Evolutionary conservation across 352 stramenopile genomes (phyloP).

Genomic region (Phytopythium delawarense): DNA sequence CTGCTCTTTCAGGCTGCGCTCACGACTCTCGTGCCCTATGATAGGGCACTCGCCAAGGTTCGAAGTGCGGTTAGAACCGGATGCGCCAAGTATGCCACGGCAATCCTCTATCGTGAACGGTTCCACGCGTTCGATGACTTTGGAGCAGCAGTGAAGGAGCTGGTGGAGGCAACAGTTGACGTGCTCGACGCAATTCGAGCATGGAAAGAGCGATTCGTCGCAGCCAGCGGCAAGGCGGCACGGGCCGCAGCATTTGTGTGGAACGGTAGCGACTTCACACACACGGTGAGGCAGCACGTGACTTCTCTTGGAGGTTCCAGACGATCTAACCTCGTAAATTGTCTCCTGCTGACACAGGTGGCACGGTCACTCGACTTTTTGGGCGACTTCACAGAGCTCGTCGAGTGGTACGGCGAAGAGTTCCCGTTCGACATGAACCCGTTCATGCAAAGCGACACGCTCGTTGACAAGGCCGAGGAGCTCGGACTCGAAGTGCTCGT

Average conservation of each 20-base stretch:
- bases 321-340: not conserved
- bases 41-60: constrained; percentile 23
- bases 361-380: constrained; percentile 53
- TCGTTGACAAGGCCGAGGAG: constrained; percentile 43
- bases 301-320: not conserved
- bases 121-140: constrained; percentile 68
- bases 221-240: not conserved
- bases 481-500: constrained; percentile 17
- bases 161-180: constrained; percentile 26
- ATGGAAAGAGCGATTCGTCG: constrained; percentile 23
- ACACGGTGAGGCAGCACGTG: constrained; percentile 14
- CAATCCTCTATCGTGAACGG: constrained; percentile 47
- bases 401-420: constrained; percentile 74
- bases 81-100: constrained; percentile 27
- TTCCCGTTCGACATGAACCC: constrained; percentile 64
- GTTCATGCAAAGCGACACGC: constrained; percentile 49
- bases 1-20: constrained; percentile 31
- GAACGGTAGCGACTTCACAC: constrained; percentile 46
- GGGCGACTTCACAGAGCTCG: constrained; percentile 19
- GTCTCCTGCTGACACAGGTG: constrained; percentile 18
- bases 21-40: constrained; percentile 28
- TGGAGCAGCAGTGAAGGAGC: constrained; percentile 16
- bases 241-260: constrained; percentile 38
- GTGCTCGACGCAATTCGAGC: constrained; percentile 32
- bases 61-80: constrained; percentile 11